Percentiles rank a stretch among this genome's conserved stretches.
These are phyloP conservation scores for Eimeria mitis DNA, from an alignment of 169 alveolate species.

Conservation along the genomic window DNA sequence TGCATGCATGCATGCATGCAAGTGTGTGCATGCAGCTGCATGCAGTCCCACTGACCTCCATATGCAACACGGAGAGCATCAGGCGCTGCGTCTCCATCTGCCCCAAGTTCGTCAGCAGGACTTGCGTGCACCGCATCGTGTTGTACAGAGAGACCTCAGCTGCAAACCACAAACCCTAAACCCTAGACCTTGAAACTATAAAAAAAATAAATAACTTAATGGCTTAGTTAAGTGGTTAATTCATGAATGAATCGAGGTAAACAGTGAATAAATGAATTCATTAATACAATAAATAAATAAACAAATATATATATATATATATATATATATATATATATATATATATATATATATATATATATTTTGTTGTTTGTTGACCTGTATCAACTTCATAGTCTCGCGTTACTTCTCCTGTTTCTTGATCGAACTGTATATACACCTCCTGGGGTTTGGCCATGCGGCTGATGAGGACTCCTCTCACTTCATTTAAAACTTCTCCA, in stretches of 20 bases:
- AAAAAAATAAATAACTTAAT: no score
- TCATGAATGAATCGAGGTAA: not conserved
- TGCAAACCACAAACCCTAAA: not conserved
- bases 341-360: no score
- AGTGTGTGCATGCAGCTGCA: not conserved
- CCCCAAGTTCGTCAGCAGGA: slow-evolving; percentile 97
- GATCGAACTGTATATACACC: slow-evolving; percentile 92
- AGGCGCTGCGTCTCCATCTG: slow-evolving; percentile 96
- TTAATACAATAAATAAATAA: not conserved
- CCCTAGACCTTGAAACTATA: not conserved
- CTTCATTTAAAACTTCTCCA: slow-evolving; percentile 82
- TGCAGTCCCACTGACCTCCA: slow-evolving; percentile 86
- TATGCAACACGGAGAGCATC: slow-evolving; percentile 94
- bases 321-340: not conserved
- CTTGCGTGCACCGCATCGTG: slow-evolving; percentile 96
- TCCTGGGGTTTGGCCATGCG: slow-evolving; percentile 99
- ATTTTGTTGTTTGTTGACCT: no score
- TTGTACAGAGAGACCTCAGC: slow-evolving; percentile 98
- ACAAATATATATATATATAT: not conserved
- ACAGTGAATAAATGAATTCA: not conserved
- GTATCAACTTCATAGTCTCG: slow-evolving; percentile 90
- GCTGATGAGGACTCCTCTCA: slow-evolving; percentile 91
- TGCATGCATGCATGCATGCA: not conserved
- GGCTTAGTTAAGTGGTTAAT: not conserved
- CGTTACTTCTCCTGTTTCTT: slow-evolving; percentile 95